A percentile compares a stretch with the other conserved stretches of the same genome.
Evolutionary conservation across 2,329 filamentous ascomycete species (phyloP).

Genomic region (Huntiella savannae): DNA sequence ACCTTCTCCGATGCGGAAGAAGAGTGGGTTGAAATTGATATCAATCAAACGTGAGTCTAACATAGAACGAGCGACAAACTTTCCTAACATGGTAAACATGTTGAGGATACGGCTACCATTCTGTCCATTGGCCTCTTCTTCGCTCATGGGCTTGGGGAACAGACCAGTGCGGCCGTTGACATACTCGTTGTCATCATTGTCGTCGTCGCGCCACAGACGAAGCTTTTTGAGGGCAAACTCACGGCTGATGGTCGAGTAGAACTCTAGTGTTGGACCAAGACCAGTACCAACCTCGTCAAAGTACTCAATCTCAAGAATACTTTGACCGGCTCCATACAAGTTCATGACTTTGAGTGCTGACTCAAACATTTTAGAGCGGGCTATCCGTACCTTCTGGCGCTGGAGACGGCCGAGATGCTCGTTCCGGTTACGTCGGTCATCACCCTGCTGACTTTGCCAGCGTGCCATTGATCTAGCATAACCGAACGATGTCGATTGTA

Average conservation of each 20-base stretch:
- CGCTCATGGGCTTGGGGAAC: slow-evolving; percentile 79
- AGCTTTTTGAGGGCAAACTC: slow-evolving; percentile 96
- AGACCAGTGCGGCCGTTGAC: slow-evolving; percentile 69
- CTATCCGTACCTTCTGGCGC: slow-evolving; percentile 95
- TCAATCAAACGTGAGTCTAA: slow-evolving; percentile 96
- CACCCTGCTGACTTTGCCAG: slow-evolving; percentile 85
- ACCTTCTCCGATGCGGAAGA: slow-evolving; percentile 77
- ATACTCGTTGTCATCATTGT: slow-evolving; percentile 52
- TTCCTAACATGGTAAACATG: slow-evolving; percentile 82
- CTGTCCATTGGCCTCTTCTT: slow-evolving; percentile 52
- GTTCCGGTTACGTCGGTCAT: slow-evolving; percentile 71
- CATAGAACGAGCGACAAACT: slow-evolving; percentile 96
- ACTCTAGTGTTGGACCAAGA: slow-evolving; percentile 85
- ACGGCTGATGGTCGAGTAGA: slow-evolving; percentile 92
- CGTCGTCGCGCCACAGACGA: slow-evolving; percentile 88
- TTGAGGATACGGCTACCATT: slow-evolving; percentile 76
- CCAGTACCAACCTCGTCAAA: slow-evolving; percentile 97
- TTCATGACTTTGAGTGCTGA: slow-evolving; percentile 98
- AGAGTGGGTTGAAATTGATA: slow-evolving; percentile 89
- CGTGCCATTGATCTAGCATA: slow-evolving; percentile 94
- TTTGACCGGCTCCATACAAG: slow-evolving; percentile 88
- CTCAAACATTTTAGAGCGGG: slow-evolving; percentile 81
- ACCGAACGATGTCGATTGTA: slow-evolving; percentile 95
- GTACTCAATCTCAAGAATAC: slow-evolving; percentile 91
- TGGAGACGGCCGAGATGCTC: slow-evolving; percentile 86